phyloP scores from a whole-genome alignment of 805 yeast genomes.

The Candida mattraensis region DNA sequence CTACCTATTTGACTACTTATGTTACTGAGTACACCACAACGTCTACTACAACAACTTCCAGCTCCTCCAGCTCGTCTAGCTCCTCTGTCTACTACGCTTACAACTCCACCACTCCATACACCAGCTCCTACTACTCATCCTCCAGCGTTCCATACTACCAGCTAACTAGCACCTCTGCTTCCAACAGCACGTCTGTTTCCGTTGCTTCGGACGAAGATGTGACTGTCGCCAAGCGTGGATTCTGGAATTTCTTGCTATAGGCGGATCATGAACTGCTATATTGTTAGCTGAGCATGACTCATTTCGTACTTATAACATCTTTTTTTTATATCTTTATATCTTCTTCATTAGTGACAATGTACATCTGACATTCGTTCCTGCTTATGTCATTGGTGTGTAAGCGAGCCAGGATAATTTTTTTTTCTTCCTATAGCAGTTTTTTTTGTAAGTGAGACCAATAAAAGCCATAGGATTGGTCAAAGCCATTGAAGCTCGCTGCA shows the following conservation, averaged over 20 bases:
- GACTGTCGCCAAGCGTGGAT: constrained; percentile 18
- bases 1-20: constrained; percentile 18
- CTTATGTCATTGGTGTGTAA: not conserved
- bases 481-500: not conserved
- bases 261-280: constrained; percentile 1
- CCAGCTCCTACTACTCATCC: constrained; percentile 9
- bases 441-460: too few relatives aligned
- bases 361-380: not conserved
- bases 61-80: constrained; percentile 6
- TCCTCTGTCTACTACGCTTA: constrained; percentile 8
- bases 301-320: not conserved
- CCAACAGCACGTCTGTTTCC: constrained; percentile 14
- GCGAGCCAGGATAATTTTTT: constrained; percentile 3
- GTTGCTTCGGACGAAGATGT: constrained; percentile 15
- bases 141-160: constrained; percentile 16
- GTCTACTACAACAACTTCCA: constrained; percentile 10
- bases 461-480: constrained; percentile 18
- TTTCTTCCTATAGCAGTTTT: constrained; percentile 1
- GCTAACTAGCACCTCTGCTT: constrained; percentile 7
- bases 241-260: constrained; percentile 22
- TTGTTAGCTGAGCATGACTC: too few relatives aligned
- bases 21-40: constrained; percentile 16
- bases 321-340: not conserved
- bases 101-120: constrained; percentile 8
- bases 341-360: not conserved